Evolutionary conservation across 1,284 basidiomycete genomes (phyloP), one percentile per base, ranked within the genome.

Genomic region (Ganoderma leucocontextum): DNA sequence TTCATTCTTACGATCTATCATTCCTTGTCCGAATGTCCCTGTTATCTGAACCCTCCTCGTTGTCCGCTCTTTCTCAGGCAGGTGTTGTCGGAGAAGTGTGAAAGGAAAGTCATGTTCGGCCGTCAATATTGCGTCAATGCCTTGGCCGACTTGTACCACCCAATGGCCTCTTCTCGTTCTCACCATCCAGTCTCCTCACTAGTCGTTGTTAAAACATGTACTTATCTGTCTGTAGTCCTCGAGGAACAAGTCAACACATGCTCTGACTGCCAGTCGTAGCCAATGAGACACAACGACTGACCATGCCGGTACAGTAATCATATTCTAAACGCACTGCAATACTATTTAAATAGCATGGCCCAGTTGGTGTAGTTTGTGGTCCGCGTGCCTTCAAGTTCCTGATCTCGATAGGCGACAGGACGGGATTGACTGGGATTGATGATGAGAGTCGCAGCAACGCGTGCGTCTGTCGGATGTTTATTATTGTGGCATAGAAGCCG

Each of bases 51-150:
- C 36, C 10, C 35, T 35, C 33, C 15, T 7, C 41, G 58, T 25
- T 15, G 22, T 25, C 19, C 35, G n/a, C 36, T 10, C 5, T 58
- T 35, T 58, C 53, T 29, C 35, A 58, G 35, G 36, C 57, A 39
- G 55, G 33, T 57, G 15, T 59, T 36, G 36, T 59, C 9, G n/a
- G n/a, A 36, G 36, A 29, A 3, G 38, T 41, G 58, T 60, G 58
- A 60, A 60, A 38, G 38, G 38, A 58, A 42, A 25, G n/a, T 33
- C 19, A 17, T n/a, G 55, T 4, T 38, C n/a, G 13, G 10, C 19
- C 47, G 47, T 60, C 38, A 12, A 60, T 10, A 60, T 60, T n/a
- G n/a, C n/a, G n/a, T n/a, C n/a, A n/a, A n/a, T 29, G 29, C 38
- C 19, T 29, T 60, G 22, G n/a, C 38, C 22, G 19, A 58, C 38